Base-by-base conservation (phyloP, 2,329 filamentous ascomycete species). In the Botrytis byssoidea region DNA sequence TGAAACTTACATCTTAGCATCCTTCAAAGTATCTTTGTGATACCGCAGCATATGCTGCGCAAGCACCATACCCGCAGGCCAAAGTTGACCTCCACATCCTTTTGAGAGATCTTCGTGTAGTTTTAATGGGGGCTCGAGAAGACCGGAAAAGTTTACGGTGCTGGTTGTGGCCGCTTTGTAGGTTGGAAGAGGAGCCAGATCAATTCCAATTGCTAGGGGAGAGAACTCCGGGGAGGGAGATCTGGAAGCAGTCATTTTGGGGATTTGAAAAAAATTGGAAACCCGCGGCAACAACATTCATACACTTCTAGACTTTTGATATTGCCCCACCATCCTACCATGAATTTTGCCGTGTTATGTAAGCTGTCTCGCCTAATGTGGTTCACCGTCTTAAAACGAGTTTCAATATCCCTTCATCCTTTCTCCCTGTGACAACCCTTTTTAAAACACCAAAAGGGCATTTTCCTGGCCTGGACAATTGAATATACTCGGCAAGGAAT, bases 31-130 rank as follows among this genome's bases (percentile, higher is more conserved):
- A n/a, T 88, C 83, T 75, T 85, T 85, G 78, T 93, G 92, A 80
- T 91, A 91, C 70, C 91, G 88, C 74, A 98, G 86, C 87, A 98
- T 88, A 81, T 98, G 97, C 82, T 92, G 93, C 32, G 92, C 89
- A 71, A 99, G 86, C 25, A 96, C 89, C 90, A 97, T 92, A 18
- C 96, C 96, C 0, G 95, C 95, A 4, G 95, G 95, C 96, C 96
- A 98, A 18, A 97, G 87, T 83, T 97, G 93, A 3, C 96, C 96
- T 67, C 96, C 96, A 82, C 96, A 98, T 75, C 96, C 96, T 76
- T 93, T 89, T 73, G 89, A 89, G 66, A 97, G 87, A 82, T 98
- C 95, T 82, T 98, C 94, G 79, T 93, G 92, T 25, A 98, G 88
- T 74, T 88, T 86, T 75, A 98, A 86, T 63, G 92, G 90, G 66